phyloP scores from a whole-genome alignment of 1,139 yeast genomes.

The Sugiyamaella sp. region DNA sequence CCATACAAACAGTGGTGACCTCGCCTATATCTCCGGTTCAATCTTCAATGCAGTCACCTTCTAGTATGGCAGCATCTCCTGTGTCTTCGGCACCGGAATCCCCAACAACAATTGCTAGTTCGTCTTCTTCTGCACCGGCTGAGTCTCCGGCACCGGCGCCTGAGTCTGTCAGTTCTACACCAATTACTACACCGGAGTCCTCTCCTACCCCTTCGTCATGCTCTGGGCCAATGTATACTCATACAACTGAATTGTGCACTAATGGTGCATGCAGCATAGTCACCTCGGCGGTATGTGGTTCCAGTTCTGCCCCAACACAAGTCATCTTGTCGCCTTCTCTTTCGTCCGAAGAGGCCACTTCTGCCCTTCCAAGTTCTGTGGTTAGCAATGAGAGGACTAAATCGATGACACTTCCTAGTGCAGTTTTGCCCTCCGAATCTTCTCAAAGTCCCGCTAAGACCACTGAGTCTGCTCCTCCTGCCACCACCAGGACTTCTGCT shows the following conservation, averaged over 20 bases:
- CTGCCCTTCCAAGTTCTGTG: too few relatives aligned
- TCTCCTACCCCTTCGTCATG: background rate
- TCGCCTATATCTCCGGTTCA: background rate
- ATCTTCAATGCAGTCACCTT: background rate
- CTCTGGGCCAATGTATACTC: background rate
- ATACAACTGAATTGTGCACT: background rate
- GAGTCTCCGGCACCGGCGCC: constrained; percentile 5
- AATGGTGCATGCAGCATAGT: background rate
- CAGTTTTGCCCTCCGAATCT: background rate
- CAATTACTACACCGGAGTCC: background rate
- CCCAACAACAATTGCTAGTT: background rate
- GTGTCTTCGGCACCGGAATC: background rate
- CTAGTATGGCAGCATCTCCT: background rate
- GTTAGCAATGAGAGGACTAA: background rate
- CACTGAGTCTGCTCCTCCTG: background rate
- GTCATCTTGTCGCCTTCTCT: too few relatives aligned
- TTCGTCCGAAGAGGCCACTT: too few relatives aligned
- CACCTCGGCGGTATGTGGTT: background rate
- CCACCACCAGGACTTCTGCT: background rate
- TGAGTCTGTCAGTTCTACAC: background rate
- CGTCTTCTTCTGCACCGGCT: background rate
- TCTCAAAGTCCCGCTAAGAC: background rate
- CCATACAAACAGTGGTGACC: too few relatives aligned
- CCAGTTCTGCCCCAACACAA: background rate
- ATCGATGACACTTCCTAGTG: background rate